Percentiles rank a stretch among this genome's conserved stretches.
phyloP scores from a whole-genome alignment of 768 basidiomycete species.

The Auriculariales sp. region DNA sequence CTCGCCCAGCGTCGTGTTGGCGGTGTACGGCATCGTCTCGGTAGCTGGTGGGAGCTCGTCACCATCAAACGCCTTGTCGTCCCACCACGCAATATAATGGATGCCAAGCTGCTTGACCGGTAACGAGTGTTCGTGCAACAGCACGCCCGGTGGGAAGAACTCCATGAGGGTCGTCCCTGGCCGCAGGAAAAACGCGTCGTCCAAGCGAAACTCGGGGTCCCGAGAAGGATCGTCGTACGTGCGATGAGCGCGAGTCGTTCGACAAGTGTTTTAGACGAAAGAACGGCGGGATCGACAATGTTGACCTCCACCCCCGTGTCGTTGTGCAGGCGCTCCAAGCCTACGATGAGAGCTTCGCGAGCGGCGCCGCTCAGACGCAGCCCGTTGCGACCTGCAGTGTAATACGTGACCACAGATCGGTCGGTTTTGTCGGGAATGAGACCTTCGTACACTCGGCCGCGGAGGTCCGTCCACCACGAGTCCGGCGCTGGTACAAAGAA shows the following conservation, averaged over 20 bases:
- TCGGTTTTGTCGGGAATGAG: slow-evolving; percentile 16
- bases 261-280: background rate
- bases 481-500: slow-evolving; percentile 29
- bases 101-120: slow-evolving; percentile 39
- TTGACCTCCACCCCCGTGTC: slow-evolving; percentile 40
- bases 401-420: slow-evolving; percentile 46
- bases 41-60: background rate
- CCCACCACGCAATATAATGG: slow-evolving; percentile 46
- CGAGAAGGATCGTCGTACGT: slow-evolving; percentile 36
- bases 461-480: slow-evolving; percentile 50
- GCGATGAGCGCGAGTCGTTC: background rate
- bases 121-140: slow-evolving; percentile 46
- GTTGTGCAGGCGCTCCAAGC: slow-evolving; percentile 35
- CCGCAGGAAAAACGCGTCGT: slow-evolving; percentile 60
- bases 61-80: slow-evolving; percentile 12
- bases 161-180: slow-evolving; percentile 52
- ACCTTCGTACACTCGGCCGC: slow-evolving; percentile 21
- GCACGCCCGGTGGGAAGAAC: slow-evolving; percentile 55
- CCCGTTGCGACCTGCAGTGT: slow-evolving; percentile 43
- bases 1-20: background rate
- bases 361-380: slow-evolving; percentile 37
- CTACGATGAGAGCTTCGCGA: slow-evolving; percentile 46
- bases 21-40: background rate
- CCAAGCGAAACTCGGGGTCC: slow-evolving; percentile 45
- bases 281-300: slow-evolving; percentile 19